phyloP scores from a whole-genome alignment of 2,329 filamentous ascomycete species.

The Remersonia thermophila region DNA sequence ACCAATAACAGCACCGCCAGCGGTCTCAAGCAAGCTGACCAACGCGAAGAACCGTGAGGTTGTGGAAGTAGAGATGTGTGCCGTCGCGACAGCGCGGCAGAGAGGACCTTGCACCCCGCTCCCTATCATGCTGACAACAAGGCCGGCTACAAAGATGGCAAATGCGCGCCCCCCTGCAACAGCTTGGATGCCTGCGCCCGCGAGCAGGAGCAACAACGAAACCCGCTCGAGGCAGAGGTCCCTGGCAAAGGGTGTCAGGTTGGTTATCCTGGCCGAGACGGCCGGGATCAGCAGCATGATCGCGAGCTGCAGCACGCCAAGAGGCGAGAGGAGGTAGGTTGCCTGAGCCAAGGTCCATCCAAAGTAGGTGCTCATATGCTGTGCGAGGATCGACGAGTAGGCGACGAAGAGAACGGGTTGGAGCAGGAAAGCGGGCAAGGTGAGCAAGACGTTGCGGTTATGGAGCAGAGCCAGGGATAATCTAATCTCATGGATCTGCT shows the following conservation, averaged over 20 bases:
- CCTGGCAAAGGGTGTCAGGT: constrained; percentile 9
- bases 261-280: constrained; percentile 7
- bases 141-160: constrained; percentile 11
- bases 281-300: constrained; percentile 9
- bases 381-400: constrained; percentile 11
- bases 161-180: constrained; percentile 5
- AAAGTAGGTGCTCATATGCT: constrained; percentile 17
- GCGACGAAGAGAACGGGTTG: constrained; percentile 13
- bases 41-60: constrained; percentile 13
- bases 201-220: constrained; percentile 8
- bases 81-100: constrained; percentile 9
- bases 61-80: constrained; percentile 12
- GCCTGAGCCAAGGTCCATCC: constrained; percentile 15
- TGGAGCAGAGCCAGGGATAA: constrained; percentile 10
- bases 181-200: constrained; percentile 10
- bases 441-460: constrained; percentile 11
- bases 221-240: constrained; percentile 11
- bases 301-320: constrained; percentile 11
- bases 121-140: constrained; percentile 10
- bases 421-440: constrained; percentile 11
- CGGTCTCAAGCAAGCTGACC: constrained; percentile 14
- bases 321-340: constrained; percentile 12
- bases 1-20: constrained; percentile 10
- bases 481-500: constrained; percentile 5
- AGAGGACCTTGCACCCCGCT: constrained; percentile 10